Conservation (phyloP, 2,329 filamentous ascomycete genomes). For the Nannizziopsis barbatae region DNA sequence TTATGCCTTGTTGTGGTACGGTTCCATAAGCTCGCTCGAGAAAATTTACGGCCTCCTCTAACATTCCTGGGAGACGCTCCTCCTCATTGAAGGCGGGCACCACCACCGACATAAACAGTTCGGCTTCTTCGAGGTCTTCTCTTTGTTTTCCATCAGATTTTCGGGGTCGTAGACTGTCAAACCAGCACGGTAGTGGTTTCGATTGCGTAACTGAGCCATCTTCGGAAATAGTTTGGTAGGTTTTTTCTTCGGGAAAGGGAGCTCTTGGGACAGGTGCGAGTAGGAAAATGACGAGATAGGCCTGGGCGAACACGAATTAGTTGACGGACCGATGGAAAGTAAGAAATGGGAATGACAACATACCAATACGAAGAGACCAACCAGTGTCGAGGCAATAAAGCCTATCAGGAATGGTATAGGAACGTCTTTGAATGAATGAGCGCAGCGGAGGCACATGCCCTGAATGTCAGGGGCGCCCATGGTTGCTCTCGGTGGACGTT, state of each 20-base stretch:
- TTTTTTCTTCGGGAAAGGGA: conserved; percentile 67
- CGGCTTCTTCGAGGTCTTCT: conserved; percentile 55
- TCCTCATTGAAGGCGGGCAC: conserved; percentile 95
- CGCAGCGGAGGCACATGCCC: conserved; percentile 26
- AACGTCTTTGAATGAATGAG: conserved; percentile 21
- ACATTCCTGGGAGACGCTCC: conserved; percentile 66
- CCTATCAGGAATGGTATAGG: conserved; percentile 24
- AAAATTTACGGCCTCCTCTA: conserved; percentile 82
- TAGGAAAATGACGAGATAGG: conserved; percentile 50
- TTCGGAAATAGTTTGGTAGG: conserved; percentile 63
- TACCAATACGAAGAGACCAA: conserved; percentile 28
- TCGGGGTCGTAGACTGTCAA: conserved; percentile 60
- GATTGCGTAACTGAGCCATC: conserved; percentile 46
- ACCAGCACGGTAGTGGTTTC: conserved; percentile 70
- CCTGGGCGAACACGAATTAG: conserved; percentile 4
- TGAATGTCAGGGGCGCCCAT: conserved; percentile 6
- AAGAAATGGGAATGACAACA: conserved; percentile 14
- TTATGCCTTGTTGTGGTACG: conserved; percentile 17
- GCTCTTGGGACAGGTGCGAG: conserved; percentile 71
- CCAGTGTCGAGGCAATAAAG: conserved; percentile 21
- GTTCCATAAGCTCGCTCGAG: conserved; percentile 65
- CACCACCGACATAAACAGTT: conserved; percentile 81
- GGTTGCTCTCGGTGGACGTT: conserved; percentile 4
- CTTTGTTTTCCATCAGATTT: conserved; percentile 34
- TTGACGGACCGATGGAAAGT: neutral